These are phyloP conservation scores for Rhodosporidiobolus sp. DNA, from an alignment of 768 basidiomycete species.

Conservation along the genomic window DNA sequence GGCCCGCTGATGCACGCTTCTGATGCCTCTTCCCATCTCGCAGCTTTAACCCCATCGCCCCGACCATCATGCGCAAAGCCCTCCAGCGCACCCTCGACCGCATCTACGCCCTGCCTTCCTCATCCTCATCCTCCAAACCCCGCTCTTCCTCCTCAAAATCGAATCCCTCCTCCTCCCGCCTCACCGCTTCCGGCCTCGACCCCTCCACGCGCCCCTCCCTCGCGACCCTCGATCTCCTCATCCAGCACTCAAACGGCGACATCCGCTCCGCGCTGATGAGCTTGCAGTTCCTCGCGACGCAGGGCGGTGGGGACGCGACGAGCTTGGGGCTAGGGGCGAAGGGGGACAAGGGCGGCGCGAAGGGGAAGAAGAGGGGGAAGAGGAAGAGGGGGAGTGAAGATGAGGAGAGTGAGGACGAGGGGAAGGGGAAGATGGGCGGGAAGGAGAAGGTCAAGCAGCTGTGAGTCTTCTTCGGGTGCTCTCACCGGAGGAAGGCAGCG, in stretches of 20 bases:
- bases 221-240: conserved; percentile 69
- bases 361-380: conserved; percentile 47
- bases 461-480: conserved; percentile 37
- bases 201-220: conserved; percentile 50
- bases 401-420: conserved; percentile 42
- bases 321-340: conserved; percentile 36
- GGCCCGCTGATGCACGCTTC: no score
- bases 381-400: conserved; percentile 41
- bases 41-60: conserved; percentile 90
- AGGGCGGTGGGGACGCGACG: conserved; percentile 9
- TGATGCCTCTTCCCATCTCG: not conserved
- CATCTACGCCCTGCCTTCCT: conserved; percentile 6
- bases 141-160: conserved; percentile 53
- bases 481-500: no score
- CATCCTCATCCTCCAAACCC: conserved; percentile 54
- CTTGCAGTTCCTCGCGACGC: conserved; percentile 71
- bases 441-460: conserved; percentile 40
- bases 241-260: conserved; percentile 81
- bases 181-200: conserved; percentile 60
- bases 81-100: conserved; percentile 54
- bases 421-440: not conserved
- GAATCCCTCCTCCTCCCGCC: conserved; percentile 72
- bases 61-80: conserved; percentile 76
- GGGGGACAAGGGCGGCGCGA: conserved; percentile 48
- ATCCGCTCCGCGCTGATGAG: conserved; percentile 91